Base-by-base conservation (phyloP, 306 rosid species). In the Fragaria iinumae region DNA sequence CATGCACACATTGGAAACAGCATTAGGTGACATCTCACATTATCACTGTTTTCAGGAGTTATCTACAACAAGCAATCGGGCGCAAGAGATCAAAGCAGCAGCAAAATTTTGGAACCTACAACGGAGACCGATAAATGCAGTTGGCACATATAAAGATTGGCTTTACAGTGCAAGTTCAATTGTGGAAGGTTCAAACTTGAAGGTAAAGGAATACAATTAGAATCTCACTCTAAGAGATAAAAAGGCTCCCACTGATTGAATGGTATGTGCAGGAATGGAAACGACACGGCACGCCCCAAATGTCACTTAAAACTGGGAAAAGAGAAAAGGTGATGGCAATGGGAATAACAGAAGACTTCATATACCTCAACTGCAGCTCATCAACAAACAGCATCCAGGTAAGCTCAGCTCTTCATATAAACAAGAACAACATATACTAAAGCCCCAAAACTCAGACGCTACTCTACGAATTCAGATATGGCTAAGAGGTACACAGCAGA, bases 281-380 rank as follows among this genome's bases (percentile, higher is more conserved):
- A 87, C 88, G 78, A 80, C 86, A 67, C 32, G 77, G 76, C 77
- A 91, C 81, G 78, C 87, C 97, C 16, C 82, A 86, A 66, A 67
- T 82, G 80, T 83, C 88, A 62, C 49, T 86, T 63, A 74, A 70
- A 72, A 62, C 81, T 2, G 86, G 86, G 23, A 89, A 85, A 86
- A 86, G 92, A 83, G 97, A 88, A 55, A 76, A 13, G 6, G 77
- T 89, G 69, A 79, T 68, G 68, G 92, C 81, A 67, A 79, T 91
- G 92, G 90, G 90, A 83, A 86, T 88, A 64, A 88, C 85, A 13
- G 97, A 91, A 86, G 97, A 89, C 82, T 91, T 91, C 79, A 62
- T 89, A 74, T 91, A 91, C 88, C 78, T 85, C 62, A 80, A 83
- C 80, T 83, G 86, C 72, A 88, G 84, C 82, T 89, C 97, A 66